These are phyloP conservation scores for Mycena metata DNA, from an alignment of 768 basidiomycete genomes.

Conservation along the genomic window DNA sequence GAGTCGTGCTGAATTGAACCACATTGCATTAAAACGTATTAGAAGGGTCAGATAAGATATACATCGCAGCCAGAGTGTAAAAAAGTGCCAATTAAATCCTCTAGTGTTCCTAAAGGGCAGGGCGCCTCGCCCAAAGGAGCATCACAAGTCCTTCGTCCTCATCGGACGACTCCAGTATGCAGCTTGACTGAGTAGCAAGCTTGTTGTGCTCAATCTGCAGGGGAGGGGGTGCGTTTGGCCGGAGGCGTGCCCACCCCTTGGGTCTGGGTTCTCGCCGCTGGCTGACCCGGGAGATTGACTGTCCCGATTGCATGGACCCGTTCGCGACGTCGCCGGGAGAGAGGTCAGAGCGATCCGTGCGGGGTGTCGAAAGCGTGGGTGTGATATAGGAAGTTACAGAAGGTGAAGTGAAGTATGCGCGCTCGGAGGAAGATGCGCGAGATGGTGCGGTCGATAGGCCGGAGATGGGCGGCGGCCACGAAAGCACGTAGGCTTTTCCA, in stretches of 20 bases:
- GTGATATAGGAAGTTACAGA: constrained; percentile 23
- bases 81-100: no score
- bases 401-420: constrained; percentile 3
- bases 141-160: constrained; percentile 18
- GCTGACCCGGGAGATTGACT: background rate
- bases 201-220: background rate
- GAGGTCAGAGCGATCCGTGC: background rate
- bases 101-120: no score
- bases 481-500: constrained; percentile 11
- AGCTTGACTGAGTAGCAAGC: background rate
- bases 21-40: no score
- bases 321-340: background rate
- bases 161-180: constrained; percentile 14
- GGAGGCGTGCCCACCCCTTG: constrained; percentile 32
- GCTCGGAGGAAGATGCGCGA: constrained; percentile 4
- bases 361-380: constrained; percentile 11
- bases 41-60: no score
- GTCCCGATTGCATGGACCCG: background rate
- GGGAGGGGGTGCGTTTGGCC: constrained; percentile 25
- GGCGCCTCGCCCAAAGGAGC: background rate
- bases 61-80: no score
- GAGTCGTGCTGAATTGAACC: no score
- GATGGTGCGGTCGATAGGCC: constrained; percentile 4
- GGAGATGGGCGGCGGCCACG: constrained; percentile 30
- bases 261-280: constrained; percentile 4